Evolutionary conservation across 2,329 filamentous ascomycete species (phyloP).

Genomic region (Tolypocladium inflatum): DNA sequence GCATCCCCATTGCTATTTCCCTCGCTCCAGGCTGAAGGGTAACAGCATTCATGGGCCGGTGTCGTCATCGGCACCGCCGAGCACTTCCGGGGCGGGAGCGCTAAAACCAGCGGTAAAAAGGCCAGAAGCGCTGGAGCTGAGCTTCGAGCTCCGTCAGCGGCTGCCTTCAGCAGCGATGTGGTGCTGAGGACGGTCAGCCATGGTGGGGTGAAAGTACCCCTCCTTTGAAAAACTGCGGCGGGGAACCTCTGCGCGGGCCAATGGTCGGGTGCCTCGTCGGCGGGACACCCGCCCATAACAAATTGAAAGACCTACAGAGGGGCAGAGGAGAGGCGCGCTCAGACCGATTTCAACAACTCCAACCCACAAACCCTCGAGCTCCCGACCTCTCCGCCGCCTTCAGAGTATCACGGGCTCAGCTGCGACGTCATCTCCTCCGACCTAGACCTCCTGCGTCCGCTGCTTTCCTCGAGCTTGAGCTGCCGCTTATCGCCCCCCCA

Average conservation of each 20-base stretch:
- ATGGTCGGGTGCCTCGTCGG: neutral
- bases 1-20: neutral
- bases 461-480: slow-evolving; percentile 1
- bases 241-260: slow-evolving; percentile 5
- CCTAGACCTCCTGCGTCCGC: neutral
- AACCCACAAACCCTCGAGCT: neutral
- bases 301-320: neutral
- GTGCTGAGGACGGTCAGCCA: neutral
- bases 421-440: neutral
- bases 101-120: neutral
- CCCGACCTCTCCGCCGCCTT: neutral
- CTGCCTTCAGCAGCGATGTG: neutral
- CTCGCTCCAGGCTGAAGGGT: neutral
- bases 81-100: neutral
- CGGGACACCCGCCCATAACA: neutral
- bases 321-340: neutral
- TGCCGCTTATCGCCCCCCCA: slow-evolving; percentile 1
- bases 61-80: neutral
- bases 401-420: neutral
- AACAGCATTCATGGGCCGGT: neutral
- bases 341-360: neutral
- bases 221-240: slow-evolving; percentile 6
- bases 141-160: neutral
- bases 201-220: slow-evolving; percentile 8
- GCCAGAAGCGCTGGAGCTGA: neutral